Conservation (phyloP, 768 basidiomycete species). For the Hericium coralloides region DNA sequence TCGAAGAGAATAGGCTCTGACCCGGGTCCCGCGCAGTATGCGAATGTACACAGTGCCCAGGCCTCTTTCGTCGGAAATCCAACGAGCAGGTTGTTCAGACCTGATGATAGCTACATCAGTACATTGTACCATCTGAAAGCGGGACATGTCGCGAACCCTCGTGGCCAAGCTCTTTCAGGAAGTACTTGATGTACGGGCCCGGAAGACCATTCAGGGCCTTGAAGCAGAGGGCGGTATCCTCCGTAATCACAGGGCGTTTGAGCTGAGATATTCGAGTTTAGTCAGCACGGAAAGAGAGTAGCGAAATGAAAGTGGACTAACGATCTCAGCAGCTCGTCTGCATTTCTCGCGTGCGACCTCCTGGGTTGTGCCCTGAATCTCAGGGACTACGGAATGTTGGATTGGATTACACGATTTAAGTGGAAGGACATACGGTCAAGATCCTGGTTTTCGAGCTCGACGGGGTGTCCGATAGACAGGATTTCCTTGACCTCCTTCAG, state of each 20-base stretch:
- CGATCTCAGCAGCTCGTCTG: constrained; percentile 72
- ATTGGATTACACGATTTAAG: background rate
- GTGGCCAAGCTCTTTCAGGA: constrained; percentile 75
- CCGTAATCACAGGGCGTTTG: constrained; percentile 58
- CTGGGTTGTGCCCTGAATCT: constrained; percentile 87
- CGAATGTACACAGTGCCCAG: constrained; percentile 92
- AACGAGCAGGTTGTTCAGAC: constrained; percentile 72
- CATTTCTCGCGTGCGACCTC: constrained; percentile 90
- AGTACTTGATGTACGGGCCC: constrained; percentile 96
- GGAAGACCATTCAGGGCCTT: constrained; percentile 85
- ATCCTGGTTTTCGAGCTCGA: constrained; percentile 69
- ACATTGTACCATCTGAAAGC: background rate
- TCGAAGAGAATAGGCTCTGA: constrained; percentile 76
- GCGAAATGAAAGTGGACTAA: constrained; percentile 22
- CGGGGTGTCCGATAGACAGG: constrained; percentile 55
- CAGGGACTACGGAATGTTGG: constrained; percentile 64
- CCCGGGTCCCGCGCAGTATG: constrained; percentile 81
- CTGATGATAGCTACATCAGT: constrained; percentile 25
- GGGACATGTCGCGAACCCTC: constrained; percentile 41
- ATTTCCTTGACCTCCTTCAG: constrained; percentile 83
- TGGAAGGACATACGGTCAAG: constrained; percentile 61
- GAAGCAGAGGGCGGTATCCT: constrained; percentile 94
- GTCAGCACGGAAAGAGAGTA: background rate
- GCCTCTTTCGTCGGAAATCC: constrained; percentile 74
- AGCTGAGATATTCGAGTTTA: constrained; percentile 21